Conservation (phyloP, 768 basidiomycete genomes). For the Hebeloma cylindrosporum region DNA sequence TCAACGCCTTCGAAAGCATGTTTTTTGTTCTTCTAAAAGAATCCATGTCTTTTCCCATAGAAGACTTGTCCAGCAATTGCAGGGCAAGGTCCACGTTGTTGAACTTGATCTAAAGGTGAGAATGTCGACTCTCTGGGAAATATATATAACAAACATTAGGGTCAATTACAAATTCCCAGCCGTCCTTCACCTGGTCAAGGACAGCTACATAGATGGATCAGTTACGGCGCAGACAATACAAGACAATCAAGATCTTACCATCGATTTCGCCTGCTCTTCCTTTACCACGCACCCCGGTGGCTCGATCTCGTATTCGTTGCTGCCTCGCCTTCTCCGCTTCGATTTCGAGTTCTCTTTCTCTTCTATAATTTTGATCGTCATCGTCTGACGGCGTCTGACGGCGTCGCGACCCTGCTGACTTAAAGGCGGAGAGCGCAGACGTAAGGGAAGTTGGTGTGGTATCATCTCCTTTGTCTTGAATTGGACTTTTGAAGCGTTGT, state of each 20-base stretch:
- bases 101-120: conserved; percentile 53
- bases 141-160: conserved; percentile 57
- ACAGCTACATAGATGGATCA: conserved; percentile 52
- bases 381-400: conserved; percentile 53
- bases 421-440: conserved; percentile 69
- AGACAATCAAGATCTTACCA: conserved; percentile 43
- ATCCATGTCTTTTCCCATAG: conserved; percentile 68
- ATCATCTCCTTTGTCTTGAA: conserved; percentile 32
- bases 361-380: conserved; percentile 55
- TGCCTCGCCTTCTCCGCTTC: conserved; percentile 68
- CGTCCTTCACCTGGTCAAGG: conserved; percentile 81
- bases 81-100: conserved; percentile 93
- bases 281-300: conserved; percentile 53
- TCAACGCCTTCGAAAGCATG: conserved; percentile 75
- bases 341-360: conserved; percentile 57
- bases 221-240: conserved; percentile 1
- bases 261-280: conserved; percentile 81
- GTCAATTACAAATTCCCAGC: conserved; percentile 87
- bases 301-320: conserved; percentile 66
- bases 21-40: conserved; percentile 78
- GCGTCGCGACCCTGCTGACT: conserved; percentile 58
- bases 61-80: conserved; percentile 78
- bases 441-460: conserved; percentile 50
- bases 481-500: conserved; percentile 33
- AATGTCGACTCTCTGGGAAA: neutral